These are phyloP conservation scores for Lasiosphaeria ovina DNA, from an alignment of 495 filamentous ascomycete genomes.

Conservation along the genomic window DNA sequence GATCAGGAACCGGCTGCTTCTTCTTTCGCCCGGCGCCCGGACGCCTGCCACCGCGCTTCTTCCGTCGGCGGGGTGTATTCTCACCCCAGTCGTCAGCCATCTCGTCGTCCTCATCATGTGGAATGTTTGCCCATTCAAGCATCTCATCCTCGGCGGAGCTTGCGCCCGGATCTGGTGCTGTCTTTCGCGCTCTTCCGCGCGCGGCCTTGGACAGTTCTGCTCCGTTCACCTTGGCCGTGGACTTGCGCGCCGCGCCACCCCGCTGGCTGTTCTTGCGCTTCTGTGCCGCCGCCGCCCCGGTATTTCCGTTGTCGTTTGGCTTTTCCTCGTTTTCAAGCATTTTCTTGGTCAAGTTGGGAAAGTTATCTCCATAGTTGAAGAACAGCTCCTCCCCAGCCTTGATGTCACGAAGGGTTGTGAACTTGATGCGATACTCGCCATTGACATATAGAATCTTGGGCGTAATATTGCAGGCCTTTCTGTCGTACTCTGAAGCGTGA, in stretches of 20 bases:
- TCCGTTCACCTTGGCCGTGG: constrained; percentile 19
- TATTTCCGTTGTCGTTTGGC: constrained; percentile 10
- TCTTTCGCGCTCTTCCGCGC: constrained; percentile 4
- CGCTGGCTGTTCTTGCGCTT: constrained; percentile 27
- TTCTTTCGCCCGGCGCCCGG: constrained; percentile 32
- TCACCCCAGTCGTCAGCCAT: constrained; percentile 18
- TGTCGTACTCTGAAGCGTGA: constrained; percentile 49
- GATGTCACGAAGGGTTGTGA: constrained; percentile 59
- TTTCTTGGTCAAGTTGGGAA: constrained; percentile 50
- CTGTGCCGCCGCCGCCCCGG: neutral
- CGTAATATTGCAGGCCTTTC: constrained; percentile 52
- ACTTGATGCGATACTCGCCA: constrained; percentile 64
- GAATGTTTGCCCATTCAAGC: constrained; percentile 3
- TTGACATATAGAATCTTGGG: constrained; percentile 63
- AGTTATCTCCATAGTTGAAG: constrained; percentile 64
- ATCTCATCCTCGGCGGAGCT: constrained; percentile 17
- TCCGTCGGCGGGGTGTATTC: constrained; percentile 9
- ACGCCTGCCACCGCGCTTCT: constrained; percentile 31
- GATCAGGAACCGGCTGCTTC: constrained; percentile 13
- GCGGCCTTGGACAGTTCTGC: constrained; percentile 8
- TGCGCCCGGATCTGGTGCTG: constrained; percentile 5
- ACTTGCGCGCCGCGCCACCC: constrained; percentile 21
- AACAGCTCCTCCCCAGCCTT: constrained; percentile 65
- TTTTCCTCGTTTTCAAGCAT: constrained; percentile 46
- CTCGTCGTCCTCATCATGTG: constrained; percentile 25